Percentiles rank a stretch among this genome's conserved stretches.
Evolutionary conservation across 257 asterid genomes (phyloP).

Genomic region (Plantago elongata): DNA sequence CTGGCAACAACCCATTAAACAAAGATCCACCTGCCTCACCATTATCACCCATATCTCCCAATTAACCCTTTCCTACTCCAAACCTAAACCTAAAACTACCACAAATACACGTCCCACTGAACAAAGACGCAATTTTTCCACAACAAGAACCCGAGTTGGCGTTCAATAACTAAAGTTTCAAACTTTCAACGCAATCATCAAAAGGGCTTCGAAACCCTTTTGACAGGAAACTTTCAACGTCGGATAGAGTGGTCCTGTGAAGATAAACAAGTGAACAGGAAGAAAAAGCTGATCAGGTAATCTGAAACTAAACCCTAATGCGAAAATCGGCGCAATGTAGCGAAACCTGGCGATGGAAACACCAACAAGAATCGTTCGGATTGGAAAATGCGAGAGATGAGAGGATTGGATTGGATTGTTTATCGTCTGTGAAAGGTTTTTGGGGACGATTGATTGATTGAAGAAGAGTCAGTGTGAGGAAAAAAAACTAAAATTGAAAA

Average conservation of each 20-base stretch:
- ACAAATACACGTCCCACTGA: neutral
- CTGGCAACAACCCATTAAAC: conserved; percentile 75
- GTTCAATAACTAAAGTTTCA: too few relatives aligned
- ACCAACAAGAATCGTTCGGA: too few relatives aligned
- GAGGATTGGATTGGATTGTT: conserved; percentile 17
- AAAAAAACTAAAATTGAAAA: conserved; percentile 29
- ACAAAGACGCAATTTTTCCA: conserved; percentile 17
- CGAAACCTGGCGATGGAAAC: too few relatives aligned
- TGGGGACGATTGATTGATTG: too few relatives aligned
- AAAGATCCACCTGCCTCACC: conserved; percentile 64
- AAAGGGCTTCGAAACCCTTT: too few relatives aligned
- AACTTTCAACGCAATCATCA: too few relatives aligned
- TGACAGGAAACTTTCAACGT: too few relatives aligned
- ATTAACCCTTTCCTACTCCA: conserved; percentile 24
- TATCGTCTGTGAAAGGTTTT: neutral
- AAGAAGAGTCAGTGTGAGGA: conserved; percentile 1
- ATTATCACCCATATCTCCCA: conserved; percentile 72
- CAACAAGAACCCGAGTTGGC: conserved; percentile 7
- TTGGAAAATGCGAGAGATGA: neutral
- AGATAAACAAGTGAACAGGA: neutral
- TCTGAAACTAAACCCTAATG: conserved; percentile 32
- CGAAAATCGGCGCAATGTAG: conserved; percentile 31
- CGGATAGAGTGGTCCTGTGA: too few relatives aligned
- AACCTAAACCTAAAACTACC: conserved; percentile 14
- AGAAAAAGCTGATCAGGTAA: conserved; percentile 28